Percentiles rank a stretch among this genome's conserved stretches.
Conservation (phyloP, 805 yeast species). For the Starmerella riodocensis region DNA sequence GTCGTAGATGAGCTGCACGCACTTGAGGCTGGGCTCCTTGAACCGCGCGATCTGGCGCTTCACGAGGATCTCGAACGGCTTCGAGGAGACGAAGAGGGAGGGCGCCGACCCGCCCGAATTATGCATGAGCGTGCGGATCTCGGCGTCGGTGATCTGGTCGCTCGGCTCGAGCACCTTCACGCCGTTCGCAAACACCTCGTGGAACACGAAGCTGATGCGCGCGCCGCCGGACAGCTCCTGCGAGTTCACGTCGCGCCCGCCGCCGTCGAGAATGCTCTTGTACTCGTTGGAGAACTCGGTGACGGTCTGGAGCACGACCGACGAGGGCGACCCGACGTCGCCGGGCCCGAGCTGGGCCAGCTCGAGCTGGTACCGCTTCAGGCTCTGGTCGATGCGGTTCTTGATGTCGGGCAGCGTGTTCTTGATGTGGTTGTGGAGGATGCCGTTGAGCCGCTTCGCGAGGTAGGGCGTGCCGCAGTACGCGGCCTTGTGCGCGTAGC, state of each 20-base stretch:
- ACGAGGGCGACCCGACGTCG: constrained; percentile 67
- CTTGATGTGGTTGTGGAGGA: constrained; percentile 80
- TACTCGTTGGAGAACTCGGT: constrained; percentile 92
- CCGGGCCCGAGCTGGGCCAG: constrained; percentile 66
- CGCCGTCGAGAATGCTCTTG: constrained; percentile 83
- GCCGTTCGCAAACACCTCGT: constrained; percentile 91
- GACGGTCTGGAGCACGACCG: constrained; percentile 78
- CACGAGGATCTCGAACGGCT: constrained; percentile 88
- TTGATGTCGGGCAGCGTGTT: constrained; percentile 86
- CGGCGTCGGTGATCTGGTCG: constrained; percentile 89
- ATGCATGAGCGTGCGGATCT: constrained; percentile 92
- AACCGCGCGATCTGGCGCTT: constrained; percentile 85
- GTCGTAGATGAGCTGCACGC: constrained; percentile 84
- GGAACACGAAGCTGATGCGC: constrained; percentile 92
- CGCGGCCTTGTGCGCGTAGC: constrained; percentile 81
- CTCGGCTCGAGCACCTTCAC: constrained; percentile 84
- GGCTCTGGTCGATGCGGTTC: constrained; percentile 71
- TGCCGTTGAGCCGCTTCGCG: constrained; percentile 82
- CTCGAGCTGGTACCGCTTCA: constrained; percentile 76
- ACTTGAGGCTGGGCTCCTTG: constrained; percentile 83
- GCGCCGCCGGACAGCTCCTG: constrained; percentile 96
- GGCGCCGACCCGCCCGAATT: constrained; percentile 96
- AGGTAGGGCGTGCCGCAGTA: constrained; percentile 95
- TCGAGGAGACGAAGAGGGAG: constrained; percentile 89
- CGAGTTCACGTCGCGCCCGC: constrained; percentile 75